These are phyloP conservation scores for Sideroxylon spinosum DNA, from an alignment of 179 eudicot species.

Conservation along the genomic window DNA sequence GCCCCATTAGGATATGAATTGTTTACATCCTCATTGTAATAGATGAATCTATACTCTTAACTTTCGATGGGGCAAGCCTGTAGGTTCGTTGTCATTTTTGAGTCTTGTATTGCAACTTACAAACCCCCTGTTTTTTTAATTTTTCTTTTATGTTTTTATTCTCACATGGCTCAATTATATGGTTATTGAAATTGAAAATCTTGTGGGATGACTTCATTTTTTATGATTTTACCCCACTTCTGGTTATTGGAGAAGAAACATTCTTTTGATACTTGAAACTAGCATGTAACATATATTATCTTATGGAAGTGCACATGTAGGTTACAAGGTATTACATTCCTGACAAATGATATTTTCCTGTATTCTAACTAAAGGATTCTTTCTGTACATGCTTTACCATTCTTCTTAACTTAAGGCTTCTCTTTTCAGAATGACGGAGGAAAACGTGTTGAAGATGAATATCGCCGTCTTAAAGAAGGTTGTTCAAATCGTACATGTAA, in stretches of 20 bases:
- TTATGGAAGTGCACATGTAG: not conserved
- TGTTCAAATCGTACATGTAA: conserved; percentile 1
- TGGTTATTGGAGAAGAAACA: not conserved
- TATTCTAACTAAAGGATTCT: not conserved
- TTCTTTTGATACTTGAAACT: not conserved
- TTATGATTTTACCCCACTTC: not conserved
- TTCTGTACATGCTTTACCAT: conserved; percentile 1
- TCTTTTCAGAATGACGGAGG: conserved; percentile 37
- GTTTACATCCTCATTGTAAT: not conserved
- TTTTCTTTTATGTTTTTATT: not conserved
- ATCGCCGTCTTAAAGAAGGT: conserved; percentile 38
- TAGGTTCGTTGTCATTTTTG: not conserved
- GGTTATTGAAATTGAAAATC: not conserved
- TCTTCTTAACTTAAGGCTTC: conserved; percentile 1
- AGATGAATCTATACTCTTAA: not conserved
- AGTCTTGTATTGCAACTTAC: not conserved
- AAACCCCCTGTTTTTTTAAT: not conserved
- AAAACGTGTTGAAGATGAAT: conserved; percentile 21
- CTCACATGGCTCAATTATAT: not conserved
- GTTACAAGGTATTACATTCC: not conserved
- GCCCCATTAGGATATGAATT: not conserved
- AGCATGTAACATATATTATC: not conserved
- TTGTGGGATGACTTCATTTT: not conserved
- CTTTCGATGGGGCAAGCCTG: not conserved
- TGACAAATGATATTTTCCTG: not conserved